Evolutionary conservation across 106 monocot genomes (phyloP), one percentile per base, ranked within the genome.

Genomic region (Acorus calamus): DNA sequence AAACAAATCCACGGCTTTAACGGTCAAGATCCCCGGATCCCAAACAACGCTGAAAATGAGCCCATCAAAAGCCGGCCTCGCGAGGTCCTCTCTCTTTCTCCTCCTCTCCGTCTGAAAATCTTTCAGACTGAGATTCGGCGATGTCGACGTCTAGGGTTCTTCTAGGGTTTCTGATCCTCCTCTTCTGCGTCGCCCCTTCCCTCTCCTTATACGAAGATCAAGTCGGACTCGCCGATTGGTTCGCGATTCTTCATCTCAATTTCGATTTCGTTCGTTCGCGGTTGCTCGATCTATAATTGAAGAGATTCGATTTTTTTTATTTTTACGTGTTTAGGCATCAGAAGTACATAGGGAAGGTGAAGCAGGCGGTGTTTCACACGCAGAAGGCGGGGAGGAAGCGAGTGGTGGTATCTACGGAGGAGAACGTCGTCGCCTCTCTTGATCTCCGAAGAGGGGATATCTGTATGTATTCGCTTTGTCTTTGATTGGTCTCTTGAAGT

Each of bases 331-430:
- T n/a, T 11, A 98, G 98, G 98, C 85, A 98, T 66, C 82, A 88
- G 57, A 83, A 75, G 61, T 92, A 92, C 71, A 85, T 98, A 53
- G 98, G 98, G 28, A 88, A 88, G 71, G 87, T 88, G 62, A 98
- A 88, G 70, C 79, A 86, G n/a, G 88, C 98, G 62, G 75, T 98
- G 13, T 98, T 92, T 64, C 98, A 92, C 65, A 80, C 88, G 60
- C 98, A 92, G 46, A 98, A 98, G 67, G 74, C 88, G 14, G 98
- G 98, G 42, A 80, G 98, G 53, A 98, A 79, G 71, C 84, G 98
- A 28, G 88, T 92, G 5, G 77, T 98, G 4, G 85, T 92, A 7
- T 78, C 88, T 55, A 98, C 98, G 3, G 92, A 92, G 68, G 85
- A 98, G 71, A 98, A 98, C 74, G 85, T 78, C 49, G 79, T 98